Conservation (phyloP, 2,329 filamentous ascomycete genomes). For the Aspergillus ochraceus region DNA sequence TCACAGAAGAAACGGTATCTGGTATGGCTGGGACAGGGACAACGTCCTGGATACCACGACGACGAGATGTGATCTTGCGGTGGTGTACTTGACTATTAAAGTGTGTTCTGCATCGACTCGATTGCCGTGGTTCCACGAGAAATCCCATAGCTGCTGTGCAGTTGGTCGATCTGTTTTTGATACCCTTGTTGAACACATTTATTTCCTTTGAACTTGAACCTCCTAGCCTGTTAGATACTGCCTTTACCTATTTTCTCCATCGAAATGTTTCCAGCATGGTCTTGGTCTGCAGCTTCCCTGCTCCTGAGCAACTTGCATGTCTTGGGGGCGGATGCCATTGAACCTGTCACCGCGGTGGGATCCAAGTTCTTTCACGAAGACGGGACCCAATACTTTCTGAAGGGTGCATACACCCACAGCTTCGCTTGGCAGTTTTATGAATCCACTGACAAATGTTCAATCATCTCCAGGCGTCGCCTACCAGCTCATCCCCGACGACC, state of each 20-base stretch:
- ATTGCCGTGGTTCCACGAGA: background rate
- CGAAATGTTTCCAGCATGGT: background rate
- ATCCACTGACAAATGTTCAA: constrained; percentile 8
- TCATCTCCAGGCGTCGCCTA: constrained; percentile 67
- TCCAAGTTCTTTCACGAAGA: constrained; percentile 84
- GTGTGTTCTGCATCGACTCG: background rate
- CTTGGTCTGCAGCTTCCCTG: constrained; percentile 16
- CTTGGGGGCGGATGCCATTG: constrained; percentile 43
- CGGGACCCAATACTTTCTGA: constrained; percentile 80
- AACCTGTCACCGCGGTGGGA: constrained; percentile 63
- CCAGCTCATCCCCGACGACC: constrained; percentile 66
- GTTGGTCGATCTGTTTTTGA: background rate
- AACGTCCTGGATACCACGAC: constrained; percentile 2
- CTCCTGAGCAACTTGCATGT: constrained; percentile 29
- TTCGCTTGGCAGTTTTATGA: background rate
- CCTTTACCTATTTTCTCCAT: background rate
- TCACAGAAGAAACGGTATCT: constrained; percentile 2
- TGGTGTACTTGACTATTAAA: background rate
- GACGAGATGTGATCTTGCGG: background rate
- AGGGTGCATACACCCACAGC: constrained; percentile 55
- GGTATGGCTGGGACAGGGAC: constrained; percentile 11
- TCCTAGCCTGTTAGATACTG: no score
- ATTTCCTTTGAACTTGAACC: no score
- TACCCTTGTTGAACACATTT: no score
- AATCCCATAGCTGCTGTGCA: background rate